phyloP scores from a whole-genome alignment of 2,329 filamentous ascomycete genomes.

The Madurella fahalii region DNA sequence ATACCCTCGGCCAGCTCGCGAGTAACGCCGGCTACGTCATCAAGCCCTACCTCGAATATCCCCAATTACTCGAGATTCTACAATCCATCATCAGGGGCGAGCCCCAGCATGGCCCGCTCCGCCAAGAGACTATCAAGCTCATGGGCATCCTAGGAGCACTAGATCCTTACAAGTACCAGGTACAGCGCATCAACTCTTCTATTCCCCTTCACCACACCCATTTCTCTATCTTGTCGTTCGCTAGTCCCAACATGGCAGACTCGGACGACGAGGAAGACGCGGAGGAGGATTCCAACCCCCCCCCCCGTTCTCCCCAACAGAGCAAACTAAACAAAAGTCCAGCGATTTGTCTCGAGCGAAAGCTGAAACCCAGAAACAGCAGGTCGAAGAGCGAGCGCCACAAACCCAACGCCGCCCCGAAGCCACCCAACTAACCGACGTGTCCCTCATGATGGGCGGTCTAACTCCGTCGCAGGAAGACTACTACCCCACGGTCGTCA shows the following conservation, averaged over 20 bases:
- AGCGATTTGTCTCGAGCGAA: background rate
- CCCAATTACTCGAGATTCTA: slow-evolving; percentile 84
- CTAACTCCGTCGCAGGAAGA: slow-evolving; percentile 95
- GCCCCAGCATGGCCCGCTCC: slow-evolving; percentile 72
- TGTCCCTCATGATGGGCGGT: slow-evolving; percentile 96
- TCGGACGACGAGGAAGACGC: slow-evolving; percentile 14
- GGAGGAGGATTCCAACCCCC: background rate
- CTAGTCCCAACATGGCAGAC: slow-evolving; percentile 14
- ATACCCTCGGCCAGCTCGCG: slow-evolving; percentile 85
- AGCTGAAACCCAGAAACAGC: slow-evolving; percentile 38
- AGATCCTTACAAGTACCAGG: slow-evolving; percentile 92
- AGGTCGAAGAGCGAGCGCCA: slow-evolving; percentile 84
- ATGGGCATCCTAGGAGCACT: slow-evolving; percentile 93
- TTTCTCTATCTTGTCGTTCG: slow-evolving; percentile 12
- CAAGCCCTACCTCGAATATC: slow-evolving; percentile 90
- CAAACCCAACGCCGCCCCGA: slow-evolving; percentile 69
- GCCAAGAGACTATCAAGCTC: slow-evolving; percentile 92
- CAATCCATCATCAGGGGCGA: slow-evolving; percentile 94
- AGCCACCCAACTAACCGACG: slow-evolving; percentile 73
- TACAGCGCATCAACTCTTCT: slow-evolving; percentile 30
- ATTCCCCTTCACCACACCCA: slow-evolving; percentile 16
- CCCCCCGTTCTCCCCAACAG: background rate
- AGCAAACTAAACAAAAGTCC: background rate
- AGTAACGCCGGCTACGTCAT: slow-evolving; percentile 98
- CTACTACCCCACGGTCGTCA: slow-evolving; percentile 96